phyloP scores from a whole-genome alignment of 108 stramenopile genomes.

The Cyclotella sp. region DNA sequence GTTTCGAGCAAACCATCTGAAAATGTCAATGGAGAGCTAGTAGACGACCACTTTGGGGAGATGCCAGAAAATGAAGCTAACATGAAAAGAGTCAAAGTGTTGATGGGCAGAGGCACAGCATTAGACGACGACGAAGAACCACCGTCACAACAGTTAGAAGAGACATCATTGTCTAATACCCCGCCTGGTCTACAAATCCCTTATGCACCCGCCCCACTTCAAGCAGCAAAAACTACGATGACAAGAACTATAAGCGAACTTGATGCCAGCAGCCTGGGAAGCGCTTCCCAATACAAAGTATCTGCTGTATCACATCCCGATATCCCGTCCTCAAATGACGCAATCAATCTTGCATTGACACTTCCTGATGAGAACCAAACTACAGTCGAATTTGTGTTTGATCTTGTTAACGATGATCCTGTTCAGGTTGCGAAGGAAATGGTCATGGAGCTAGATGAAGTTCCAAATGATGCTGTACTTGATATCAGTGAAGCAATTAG shows the following conservation, averaged over 20 bases:
- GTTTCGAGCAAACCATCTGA: conserved; percentile 27
- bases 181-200: conserved; percentile 9
- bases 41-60: conserved; percentile 73
- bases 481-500: conserved; percentile 90
- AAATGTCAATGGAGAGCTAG: conserved; percentile 41
- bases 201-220: background rate
- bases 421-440: conserved; percentile 89
- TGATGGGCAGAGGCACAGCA: conserved; percentile 87
- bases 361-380: conserved; percentile 83
- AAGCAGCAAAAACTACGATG: conserved; percentile 17
- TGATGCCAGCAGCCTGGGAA: conserved; percentile 32
- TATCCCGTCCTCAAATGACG: conserved; percentile 71
- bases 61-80: conserved; percentile 92
- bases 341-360: conserved; percentile 78
- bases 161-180: conserved; percentile 20
- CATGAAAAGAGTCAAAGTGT: conserved; percentile 83
- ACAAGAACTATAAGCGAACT: conserved; percentile 28
- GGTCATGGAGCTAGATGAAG: conserved; percentile 80
- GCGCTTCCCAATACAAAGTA: conserved; percentile 57
- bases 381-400: conserved; percentile 87
- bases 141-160: conserved; percentile 28
- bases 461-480: conserved; percentile 78
- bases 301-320: conserved; percentile 66
- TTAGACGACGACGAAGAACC: conserved; percentile 58
- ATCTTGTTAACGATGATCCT: conserved; percentile 88